Evolutionary conservation across 805 yeast species (phyloP), one percentile per base, ranked within the genome.

Genomic region (Yarrowia bubula): DNA sequence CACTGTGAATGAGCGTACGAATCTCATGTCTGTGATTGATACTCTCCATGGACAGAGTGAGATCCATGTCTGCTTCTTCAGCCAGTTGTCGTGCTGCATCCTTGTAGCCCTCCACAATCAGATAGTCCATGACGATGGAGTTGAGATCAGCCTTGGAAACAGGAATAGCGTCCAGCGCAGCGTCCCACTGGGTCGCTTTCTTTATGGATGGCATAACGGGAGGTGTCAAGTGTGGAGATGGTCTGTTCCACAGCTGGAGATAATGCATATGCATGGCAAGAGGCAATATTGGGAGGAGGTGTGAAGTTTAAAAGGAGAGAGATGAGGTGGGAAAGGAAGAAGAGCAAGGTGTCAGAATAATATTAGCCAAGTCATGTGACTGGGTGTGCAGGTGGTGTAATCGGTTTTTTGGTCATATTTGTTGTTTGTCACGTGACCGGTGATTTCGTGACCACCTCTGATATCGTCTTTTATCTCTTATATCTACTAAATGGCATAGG

Each of bases 41-140:
- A 1, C 86, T 80, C 32, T 80, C 76, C 65, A 81, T 76, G 5
- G 87, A 89, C 41, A 70, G 68, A 1, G 70, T 48, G 8, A 73
- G 66, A 14, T 67, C 64, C 32, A 76, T 65, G 38, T 70, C 68
- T 3, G 78, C 76, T 69, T 89, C 95, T 64, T 78, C 77, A 3
- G 90, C 82, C 76, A 89, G 85, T 50, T 81, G 80, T 13, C 77
- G 66, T 1, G 90, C 88, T 0, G 96, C 86, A 13, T 85, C 81
- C 66, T 86, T 86, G 72, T 88, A 87, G 0, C 95, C 96, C 75
- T 90, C 92, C 61, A 85, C 84, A 13, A 91, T 83, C 67, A 91
- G 82, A 74, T 88, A 90, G 76, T 89, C 86, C 73, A 90, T 79
- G 11, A 91, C 80, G 66, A 90, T 73, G 55, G 78, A 77, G 75